phyloP scores from a whole-genome alignment of 2,329 filamentous ascomycete genomes.

The Plenodomus lindquistii region DNA sequence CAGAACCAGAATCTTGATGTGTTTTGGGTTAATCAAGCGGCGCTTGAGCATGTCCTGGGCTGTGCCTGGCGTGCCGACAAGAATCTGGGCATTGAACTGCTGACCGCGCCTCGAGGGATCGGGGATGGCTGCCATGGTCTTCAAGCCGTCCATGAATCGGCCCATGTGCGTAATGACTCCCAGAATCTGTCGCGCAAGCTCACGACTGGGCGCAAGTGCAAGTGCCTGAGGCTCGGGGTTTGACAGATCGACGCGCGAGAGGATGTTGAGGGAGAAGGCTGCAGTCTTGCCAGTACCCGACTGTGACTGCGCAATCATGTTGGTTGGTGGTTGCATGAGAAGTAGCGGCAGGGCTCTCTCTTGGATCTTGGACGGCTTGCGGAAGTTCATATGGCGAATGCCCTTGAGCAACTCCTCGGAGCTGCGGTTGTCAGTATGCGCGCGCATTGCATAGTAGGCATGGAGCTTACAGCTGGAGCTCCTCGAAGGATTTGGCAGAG shows the following conservation, averaged over 20 bases:
- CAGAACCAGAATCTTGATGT: conserved; percentile 81
- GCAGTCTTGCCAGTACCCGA: conserved; percentile 98
- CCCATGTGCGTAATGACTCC: conserved; percentile 84
- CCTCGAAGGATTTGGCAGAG: conserved; percentile 81
- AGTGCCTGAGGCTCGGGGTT: conserved; percentile 79
- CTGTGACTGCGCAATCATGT: conserved; percentile 98
- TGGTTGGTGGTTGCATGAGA: conserved; percentile 80
- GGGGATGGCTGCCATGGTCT: conserved; percentile 81
- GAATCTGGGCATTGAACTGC: conserved; percentile 73
- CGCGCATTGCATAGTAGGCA: neutral
- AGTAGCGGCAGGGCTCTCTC: conserved; percentile 91
- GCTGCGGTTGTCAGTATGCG: conserved; percentile 16
- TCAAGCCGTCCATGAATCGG: conserved; percentile 75
- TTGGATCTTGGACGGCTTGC: conserved; percentile 97
- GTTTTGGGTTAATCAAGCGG: conserved; percentile 70
- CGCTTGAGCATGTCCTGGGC: conserved; percentile 84
- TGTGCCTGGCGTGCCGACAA: conserved; percentile 93
- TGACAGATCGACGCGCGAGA: conserved; percentile 79
- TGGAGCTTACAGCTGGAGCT: conserved; percentile 79
- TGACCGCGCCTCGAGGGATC: conserved; percentile 70
- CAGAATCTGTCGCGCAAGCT: conserved; percentile 92
- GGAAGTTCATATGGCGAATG: conserved; percentile 85
- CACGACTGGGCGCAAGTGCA: conserved; percentile 87
- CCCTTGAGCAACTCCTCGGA: conserved; percentile 55
- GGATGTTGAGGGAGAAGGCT: conserved; percentile 89